phyloP scores from a whole-genome alignment of 192 early-diverging fungal genomes.

The Coemansia umbellata region DNA sequence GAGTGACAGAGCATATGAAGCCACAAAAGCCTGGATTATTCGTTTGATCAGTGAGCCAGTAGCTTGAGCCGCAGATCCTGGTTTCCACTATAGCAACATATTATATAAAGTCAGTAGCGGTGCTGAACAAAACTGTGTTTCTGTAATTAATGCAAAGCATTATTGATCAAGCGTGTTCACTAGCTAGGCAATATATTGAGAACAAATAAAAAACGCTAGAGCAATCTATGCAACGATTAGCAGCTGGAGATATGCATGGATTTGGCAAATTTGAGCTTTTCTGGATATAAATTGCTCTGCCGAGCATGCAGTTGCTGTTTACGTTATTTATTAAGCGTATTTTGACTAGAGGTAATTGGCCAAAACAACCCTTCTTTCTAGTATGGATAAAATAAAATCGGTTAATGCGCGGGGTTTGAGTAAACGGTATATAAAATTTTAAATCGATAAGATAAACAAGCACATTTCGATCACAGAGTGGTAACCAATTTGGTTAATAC shows the following conservation, averaged over 20 bases:
- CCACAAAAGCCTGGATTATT: conserved; percentile 34
- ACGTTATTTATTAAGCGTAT: not conserved
- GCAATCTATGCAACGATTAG: conserved; percentile 27
- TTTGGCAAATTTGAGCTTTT: conserved; percentile 36
- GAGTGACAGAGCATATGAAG: conserved; percentile 39
- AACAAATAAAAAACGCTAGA: conserved; percentile 18
- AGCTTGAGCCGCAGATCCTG: conserved; percentile 23
- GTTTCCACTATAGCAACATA: conserved; percentile 37
- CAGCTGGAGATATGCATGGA: conserved; percentile 7
- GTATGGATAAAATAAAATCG: no score
- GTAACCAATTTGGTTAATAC: no score
- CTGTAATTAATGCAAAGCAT: conserved; percentile 26
- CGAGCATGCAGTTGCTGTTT: conserved; percentile 17
- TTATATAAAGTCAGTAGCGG: conserved; percentile 40
- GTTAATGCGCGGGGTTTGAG: no score
- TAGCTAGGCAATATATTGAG: conserved; percentile 10
- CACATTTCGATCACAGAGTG: no score
- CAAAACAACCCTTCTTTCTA: no score
- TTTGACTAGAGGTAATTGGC: not conserved
- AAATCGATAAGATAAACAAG: no score
- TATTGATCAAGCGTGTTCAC: conserved; percentile 32
- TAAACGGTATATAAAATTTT: no score
- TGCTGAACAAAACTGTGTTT: conserved; percentile 26
- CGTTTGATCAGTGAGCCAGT: conserved; percentile 30
- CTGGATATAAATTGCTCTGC: conserved; percentile 7